Evolutionary conservation across 441 rosid species (phyloP).

Genomic region (Metrosideros polymorpha): DNA sequence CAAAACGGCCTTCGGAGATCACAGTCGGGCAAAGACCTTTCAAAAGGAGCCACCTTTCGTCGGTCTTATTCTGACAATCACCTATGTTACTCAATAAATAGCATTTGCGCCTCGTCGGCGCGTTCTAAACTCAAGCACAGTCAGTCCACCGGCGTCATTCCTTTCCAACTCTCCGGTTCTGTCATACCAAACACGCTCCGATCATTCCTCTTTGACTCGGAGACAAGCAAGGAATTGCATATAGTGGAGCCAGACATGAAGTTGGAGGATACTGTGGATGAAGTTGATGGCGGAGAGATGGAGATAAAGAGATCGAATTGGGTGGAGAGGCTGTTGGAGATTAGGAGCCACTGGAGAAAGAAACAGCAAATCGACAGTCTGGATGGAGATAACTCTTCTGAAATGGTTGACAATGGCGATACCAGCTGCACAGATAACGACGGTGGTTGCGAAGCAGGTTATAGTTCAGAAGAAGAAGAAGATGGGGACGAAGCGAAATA

Average conservation of each 20-base stretch:
- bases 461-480: constrained; percentile 27
- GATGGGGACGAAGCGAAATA: constrained; percentile 10
- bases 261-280: constrained; percentile 4
- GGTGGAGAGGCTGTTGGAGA: constrained; percentile 61
- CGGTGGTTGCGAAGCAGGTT: constrained; percentile 39
- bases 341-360: constrained; percentile 44
- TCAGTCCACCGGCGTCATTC: constrained; percentile 43
- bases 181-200: constrained; percentile 40
- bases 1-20: constrained; percentile 43
- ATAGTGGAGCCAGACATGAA: constrained; percentile 16
- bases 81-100: constrained; percentile 32
- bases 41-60: constrained; percentile 23
- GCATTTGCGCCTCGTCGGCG: constrained; percentile 28
- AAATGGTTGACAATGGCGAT: constrained; percentile 10
- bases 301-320: constrained; percentile 50
- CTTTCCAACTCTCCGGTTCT: constrained; percentile 44
- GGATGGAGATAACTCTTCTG: constrained; percentile 10
- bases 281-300: constrained; percentile 13
- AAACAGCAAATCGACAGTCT: constrained; percentile 17
- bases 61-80: constrained; percentile 66
- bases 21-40: constrained; percentile 36
- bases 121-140: constrained; percentile 45
- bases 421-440: constrained; percentile 23
- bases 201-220: constrained; percentile 51
- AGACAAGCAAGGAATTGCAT: constrained; percentile 27